Evolutionary conservation across 2,329 filamentous ascomycete species (phyloP).

Genomic region (Aspergillus amoenus): DNA sequence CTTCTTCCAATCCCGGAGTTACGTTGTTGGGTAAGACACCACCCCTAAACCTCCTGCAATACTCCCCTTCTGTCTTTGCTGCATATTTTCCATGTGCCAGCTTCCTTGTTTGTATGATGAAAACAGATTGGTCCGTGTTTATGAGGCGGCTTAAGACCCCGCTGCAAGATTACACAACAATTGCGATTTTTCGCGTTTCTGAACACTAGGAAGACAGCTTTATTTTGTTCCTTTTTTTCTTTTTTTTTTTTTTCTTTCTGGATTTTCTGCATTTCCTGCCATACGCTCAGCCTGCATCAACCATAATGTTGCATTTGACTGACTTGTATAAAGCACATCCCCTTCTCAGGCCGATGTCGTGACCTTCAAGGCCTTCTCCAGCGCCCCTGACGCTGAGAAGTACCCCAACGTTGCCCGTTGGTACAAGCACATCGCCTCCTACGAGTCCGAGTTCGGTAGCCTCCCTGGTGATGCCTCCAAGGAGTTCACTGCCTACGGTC

Average conservation of each 20-base stretch:
- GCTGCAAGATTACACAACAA: slow-evolving; percentile 73
- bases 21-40: slow-evolving; percentile 73
- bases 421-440: slow-evolving; percentile 98
- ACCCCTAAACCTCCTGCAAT: slow-evolving; percentile 23
- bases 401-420: slow-evolving; percentile 93
- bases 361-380: slow-evolving; percentile 84
- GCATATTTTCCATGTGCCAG: not conserved
- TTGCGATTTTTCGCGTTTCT: slow-evolving; percentile 76
- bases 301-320: slow-evolving; percentile 8
- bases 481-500: slow-evolving; percentile 86
- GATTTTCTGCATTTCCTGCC: not conserved
- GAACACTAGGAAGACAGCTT: slow-evolving; percentile 44
- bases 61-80: slow-evolving; percentile 20
- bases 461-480: slow-evolving; percentile 90
- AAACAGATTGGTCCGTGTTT: slow-evolving; percentile 91
- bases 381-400: slow-evolving; percentile 75
- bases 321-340: slow-evolving; percentile 49
- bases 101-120: slow-evolving; percentile 63
- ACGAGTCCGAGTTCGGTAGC: slow-evolving; percentile 86
- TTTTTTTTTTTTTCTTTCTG: slow-evolving; percentile 18
- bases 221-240: slow-evolving; percentile 18
- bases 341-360: slow-evolving; percentile 95
- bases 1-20: slow-evolving; percentile 63
- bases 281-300: not conserved
- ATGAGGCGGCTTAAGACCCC: slow-evolving; percentile 92